A percentile compares a stretch with the other conserved stretches of the same genome.
Evolutionary conservation across 208 protist species (phyloP).

Genomic region (Trypanosoma conorhini): DNA sequence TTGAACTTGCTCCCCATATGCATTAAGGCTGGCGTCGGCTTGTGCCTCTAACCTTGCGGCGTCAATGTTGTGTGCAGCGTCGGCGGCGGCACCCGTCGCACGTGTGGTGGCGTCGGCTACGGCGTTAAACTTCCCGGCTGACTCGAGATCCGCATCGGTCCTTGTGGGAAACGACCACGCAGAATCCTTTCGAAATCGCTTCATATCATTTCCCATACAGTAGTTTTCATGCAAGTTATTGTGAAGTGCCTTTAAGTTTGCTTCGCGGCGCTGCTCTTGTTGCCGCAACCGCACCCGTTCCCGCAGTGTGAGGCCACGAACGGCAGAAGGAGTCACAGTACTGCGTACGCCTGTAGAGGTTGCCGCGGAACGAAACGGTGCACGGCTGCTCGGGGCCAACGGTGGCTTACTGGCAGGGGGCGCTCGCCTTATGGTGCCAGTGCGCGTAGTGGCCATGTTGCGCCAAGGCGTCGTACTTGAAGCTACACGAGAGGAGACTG

Average conservation of each 20-base stretch:
- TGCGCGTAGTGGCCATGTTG: constrained; percentile 20
- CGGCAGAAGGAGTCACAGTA: constrained; percentile 11
- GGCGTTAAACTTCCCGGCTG: background rate
- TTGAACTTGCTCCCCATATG: constrained; percentile 1
- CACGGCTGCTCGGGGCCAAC: constrained; percentile 20
- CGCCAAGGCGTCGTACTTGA: constrained; percentile 21
- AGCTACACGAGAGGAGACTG: background rate
- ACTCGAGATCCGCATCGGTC: background rate
- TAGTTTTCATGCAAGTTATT: constrained; percentile 48
- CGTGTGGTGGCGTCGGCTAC: background rate
- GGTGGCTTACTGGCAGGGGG: constrained; percentile 21
- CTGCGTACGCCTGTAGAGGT: background rate
- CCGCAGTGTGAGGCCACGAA: constrained; percentile 28
- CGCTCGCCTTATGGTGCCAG: background rate
- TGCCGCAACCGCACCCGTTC: constrained; percentile 34
- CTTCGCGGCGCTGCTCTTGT: constrained; percentile 20
- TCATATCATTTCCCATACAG: constrained; percentile 47
- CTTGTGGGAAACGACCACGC: background rate
- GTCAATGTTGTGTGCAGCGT: background rate
- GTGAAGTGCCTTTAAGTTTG: constrained; percentile 33
- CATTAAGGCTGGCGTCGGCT: background rate
- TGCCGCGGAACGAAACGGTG: background rate
- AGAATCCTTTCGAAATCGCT: constrained; percentile 39
- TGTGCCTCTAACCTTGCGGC: background rate
- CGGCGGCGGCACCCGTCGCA: background rate